A percentile compares a stretch with the other conserved stretches of the same genome.
Conservation (phyloP, 192 early-diverging fungal species). For the Obelidium mucronatum region DNA sequence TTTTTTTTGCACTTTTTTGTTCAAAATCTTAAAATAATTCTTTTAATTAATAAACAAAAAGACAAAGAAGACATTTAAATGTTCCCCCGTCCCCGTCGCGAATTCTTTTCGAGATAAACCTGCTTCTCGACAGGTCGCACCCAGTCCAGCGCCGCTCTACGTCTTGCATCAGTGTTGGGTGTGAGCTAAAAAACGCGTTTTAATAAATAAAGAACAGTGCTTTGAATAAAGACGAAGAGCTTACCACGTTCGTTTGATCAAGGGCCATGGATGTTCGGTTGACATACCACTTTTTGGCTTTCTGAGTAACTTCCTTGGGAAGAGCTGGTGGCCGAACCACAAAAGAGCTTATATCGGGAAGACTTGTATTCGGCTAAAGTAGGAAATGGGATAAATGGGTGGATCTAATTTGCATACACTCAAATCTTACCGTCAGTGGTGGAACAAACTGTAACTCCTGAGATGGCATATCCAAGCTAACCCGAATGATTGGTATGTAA, state of each 20-base stretch:
- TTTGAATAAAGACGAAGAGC: not conserved
- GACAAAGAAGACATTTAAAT: not conserved
- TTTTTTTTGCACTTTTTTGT: slow-evolving; percentile 1
- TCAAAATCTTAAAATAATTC: not conserved
- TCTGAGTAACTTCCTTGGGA: slow-evolving; percentile 51
- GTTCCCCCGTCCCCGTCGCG: not conserved
- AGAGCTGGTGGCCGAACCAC: slow-evolving; percentile 61
- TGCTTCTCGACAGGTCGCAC: slow-evolving; percentile 55
- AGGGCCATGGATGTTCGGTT: slow-evolving; percentile 62
- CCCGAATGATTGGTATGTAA: slow-evolving; percentile 52
- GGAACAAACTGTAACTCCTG: slow-evolving; percentile 47
- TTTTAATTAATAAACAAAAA: not conserved
- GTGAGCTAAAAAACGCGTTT: slow-evolving; percentile 1
- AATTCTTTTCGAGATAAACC: slow-evolving; percentile 48
- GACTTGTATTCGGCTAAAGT: slow-evolving; percentile 45
- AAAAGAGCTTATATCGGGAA: slow-evolving; percentile 49
- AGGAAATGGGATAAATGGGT: not conserved
- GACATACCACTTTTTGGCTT: slow-evolving; percentile 64
- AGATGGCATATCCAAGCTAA: slow-evolving; percentile 48
- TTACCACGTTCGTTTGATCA: slow-evolving; percentile 48
- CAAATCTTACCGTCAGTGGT: slow-evolving; percentile 43
- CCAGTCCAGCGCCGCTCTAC: slow-evolving; percentile 50
- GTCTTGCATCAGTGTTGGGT: slow-evolving; percentile 18
- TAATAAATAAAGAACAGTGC: not conserved
- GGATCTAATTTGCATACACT: not conserved